These are phyloP conservation scores for Cladosporium colombiae DNA, from an alignment of 2,329 filamentous ascomycete species.

Conservation along the genomic window DNA sequence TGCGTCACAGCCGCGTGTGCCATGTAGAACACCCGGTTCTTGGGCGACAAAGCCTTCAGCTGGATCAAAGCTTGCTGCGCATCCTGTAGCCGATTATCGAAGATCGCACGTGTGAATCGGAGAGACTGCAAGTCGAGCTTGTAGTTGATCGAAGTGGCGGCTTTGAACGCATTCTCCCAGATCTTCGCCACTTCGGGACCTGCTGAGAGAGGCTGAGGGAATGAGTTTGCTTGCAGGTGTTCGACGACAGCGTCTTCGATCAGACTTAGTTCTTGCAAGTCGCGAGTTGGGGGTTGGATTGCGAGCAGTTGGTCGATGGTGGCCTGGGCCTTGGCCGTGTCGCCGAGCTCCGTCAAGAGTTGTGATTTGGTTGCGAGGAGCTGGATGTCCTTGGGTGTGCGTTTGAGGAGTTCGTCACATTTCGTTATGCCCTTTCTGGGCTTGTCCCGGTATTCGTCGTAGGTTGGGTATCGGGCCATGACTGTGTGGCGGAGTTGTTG, in stretches of 20 bases:
- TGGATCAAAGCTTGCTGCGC: conserved; percentile 39
- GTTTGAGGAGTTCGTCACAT: conserved; percentile 36
- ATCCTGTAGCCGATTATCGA: conserved; percentile 35
- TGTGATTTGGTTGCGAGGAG: conserved; percentile 36
- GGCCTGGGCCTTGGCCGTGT: conserved; percentile 25
- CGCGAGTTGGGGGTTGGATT: conserved; percentile 30
- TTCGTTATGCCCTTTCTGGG: conserved; percentile 36
- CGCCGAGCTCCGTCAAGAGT: conserved; percentile 29
- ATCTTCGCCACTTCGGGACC: conserved; percentile 36
- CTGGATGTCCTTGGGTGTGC: conserved; percentile 32
- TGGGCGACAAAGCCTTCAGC: conserved; percentile 34
- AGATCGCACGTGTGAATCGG: conserved; percentile 35
- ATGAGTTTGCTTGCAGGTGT: conserved; percentile 26
- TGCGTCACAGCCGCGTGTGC: conserved; percentile 39
- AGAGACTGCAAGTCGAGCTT: conserved; percentile 32
- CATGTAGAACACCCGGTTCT: conserved; percentile 36
- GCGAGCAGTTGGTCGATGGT: conserved; percentile 30
- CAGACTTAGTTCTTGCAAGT: conserved; percentile 30
- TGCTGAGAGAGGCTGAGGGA: conserved; percentile 29
- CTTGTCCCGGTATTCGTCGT: conserved; percentile 36
- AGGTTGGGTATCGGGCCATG: conserved; percentile 38
- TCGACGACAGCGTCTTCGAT: conserved; percentile 35
- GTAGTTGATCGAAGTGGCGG: conserved; percentile 26
- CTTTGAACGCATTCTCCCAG: conserved; percentile 36
- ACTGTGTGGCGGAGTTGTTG: not conserved